phyloP scores from a whole-genome alignment of 495 filamentous ascomycete species.

The Trypethelium eluteriae region DNA sequence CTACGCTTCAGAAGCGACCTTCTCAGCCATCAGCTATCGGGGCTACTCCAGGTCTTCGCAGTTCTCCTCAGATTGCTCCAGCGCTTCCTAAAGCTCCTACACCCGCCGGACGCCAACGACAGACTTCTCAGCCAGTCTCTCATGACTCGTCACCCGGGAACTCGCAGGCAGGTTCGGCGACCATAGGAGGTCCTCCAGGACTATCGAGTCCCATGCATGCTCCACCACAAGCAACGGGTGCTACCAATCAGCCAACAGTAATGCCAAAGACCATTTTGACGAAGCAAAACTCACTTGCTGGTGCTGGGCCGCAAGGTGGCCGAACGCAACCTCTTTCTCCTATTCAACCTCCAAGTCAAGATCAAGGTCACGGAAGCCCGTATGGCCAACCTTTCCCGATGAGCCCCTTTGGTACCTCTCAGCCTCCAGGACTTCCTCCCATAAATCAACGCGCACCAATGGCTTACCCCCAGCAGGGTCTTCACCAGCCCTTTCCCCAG shows the following conservation, averaged over 20 bases:
- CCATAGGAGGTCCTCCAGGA: conserved; percentile 17
- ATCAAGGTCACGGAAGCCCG: background rate
- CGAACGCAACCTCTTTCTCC: conserved; percentile 3
- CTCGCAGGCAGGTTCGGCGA: conserved; percentile 42
- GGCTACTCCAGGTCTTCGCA: conserved; percentile 42
- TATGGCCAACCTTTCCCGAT: conserved; percentile 3
- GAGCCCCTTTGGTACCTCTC: conserved; percentile 1
- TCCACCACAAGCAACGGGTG: conserved; percentile 40
- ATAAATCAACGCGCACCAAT: background rate
- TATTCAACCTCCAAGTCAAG: background rate
- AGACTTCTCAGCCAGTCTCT: conserved; percentile 74
- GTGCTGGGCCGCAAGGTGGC: conserved; percentile 12
- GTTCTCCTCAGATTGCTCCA: conserved; percentile 74
- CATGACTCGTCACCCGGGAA: conserved; percentile 61
- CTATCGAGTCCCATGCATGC: conserved; percentile 61
- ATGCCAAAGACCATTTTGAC: conserved; percentile 33
- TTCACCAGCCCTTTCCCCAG: conserved; percentile 4
- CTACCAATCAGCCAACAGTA: conserved; percentile 39
- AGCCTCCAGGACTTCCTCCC: background rate
- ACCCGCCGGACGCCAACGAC: conserved; percentile 59
- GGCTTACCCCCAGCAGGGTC: background rate
- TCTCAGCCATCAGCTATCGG: conserved; percentile 44
- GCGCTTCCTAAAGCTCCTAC: conserved; percentile 75
- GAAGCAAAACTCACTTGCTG: conserved; percentile 24
- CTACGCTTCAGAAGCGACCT: conserved; percentile 37